phyloP scores from a whole-genome alignment of 2,329 filamentous ascomycete genomes.

The Botrytis aclada region DNA sequence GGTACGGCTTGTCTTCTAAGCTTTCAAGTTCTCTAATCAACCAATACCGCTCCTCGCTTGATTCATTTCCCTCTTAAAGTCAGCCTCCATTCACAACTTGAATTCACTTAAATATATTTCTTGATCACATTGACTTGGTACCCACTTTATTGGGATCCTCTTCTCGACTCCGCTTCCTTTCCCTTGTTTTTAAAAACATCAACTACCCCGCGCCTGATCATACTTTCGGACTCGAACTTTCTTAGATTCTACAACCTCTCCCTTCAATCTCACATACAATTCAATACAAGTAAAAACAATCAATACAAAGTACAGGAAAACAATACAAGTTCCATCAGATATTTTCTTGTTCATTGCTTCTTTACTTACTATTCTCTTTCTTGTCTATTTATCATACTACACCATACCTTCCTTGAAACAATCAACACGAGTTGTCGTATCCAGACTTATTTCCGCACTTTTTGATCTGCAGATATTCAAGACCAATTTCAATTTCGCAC shows the following conservation, averaged over 20 bases:
- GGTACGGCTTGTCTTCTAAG: background rate
- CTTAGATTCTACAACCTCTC: background rate
- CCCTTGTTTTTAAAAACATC: background rate
- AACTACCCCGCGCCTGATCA: background rate
- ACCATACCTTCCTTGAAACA: background rate
- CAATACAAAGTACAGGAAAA: background rate
- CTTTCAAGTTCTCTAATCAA: background rate
- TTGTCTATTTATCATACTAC: background rate
- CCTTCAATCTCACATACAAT: background rate
- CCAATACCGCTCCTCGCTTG: conserved; percentile 7
- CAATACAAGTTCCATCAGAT: background rate
- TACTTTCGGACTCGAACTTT: background rate
- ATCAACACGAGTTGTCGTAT: no score
- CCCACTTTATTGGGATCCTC: background rate
- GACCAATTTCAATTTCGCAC: background rate
- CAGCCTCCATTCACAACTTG: conserved; percentile 1
- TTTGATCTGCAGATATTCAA: background rate
- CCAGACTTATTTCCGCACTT: background rate
- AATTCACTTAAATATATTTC: conserved; percentile 1
- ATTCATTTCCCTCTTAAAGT: background rate
- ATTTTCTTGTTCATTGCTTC: background rate
- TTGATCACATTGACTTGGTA: conserved; percentile 5
- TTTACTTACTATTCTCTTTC: background rate
- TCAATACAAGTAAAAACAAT: background rate
- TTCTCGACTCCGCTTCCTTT: background rate